Conservation (phyloP, 73 alveolate species). For the Symbiodinium natans region DNA sequence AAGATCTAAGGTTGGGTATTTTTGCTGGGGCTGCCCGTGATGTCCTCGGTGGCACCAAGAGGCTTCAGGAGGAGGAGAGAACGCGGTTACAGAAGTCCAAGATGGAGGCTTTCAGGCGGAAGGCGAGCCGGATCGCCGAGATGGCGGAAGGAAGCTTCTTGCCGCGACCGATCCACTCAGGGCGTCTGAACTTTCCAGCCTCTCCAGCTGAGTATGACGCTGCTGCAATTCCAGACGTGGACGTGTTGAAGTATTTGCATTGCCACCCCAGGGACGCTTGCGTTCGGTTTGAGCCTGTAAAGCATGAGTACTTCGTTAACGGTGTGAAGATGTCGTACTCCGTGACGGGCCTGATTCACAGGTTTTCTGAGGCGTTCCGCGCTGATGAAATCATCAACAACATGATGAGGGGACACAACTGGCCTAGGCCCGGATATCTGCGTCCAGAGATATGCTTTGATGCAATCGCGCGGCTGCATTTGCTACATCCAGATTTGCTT, state of each 20-base stretch:
- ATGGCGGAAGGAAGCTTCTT: not conserved
- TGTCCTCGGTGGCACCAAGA: not conserved
- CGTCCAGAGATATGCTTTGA: not conserved
- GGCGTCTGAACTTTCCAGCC: not conserved
- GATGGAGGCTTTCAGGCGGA: not conserved
- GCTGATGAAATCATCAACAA: slow-evolving; percentile 1
- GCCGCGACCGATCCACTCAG: not conserved
- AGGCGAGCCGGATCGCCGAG: not conserved
- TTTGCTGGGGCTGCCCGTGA: not conserved
- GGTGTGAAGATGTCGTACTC: not conserved
- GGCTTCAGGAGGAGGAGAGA: not conserved
- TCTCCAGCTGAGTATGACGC: not conserved
- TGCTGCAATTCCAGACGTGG: not conserved
- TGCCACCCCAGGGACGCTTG: not conserved
- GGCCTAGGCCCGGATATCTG: slow-evolving; percentile 51
- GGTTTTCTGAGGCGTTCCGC: slow-evolving; percentile 9
- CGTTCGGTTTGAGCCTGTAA: not conserved
- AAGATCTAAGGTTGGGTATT: not conserved
- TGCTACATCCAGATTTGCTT: not conserved
- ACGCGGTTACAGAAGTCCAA: not conserved
- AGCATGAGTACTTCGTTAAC: not conserved
- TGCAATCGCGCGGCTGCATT: not conserved
- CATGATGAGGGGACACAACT: not conserved
- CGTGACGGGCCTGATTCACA: slow-evolving; percentile 33
- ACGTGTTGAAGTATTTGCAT: not conserved